These are phyloP conservation scores for Colletotrichum liriopes DNA, from an alignment of 2,329 filamentous ascomycete genomes.

Conservation along the genomic window DNA sequence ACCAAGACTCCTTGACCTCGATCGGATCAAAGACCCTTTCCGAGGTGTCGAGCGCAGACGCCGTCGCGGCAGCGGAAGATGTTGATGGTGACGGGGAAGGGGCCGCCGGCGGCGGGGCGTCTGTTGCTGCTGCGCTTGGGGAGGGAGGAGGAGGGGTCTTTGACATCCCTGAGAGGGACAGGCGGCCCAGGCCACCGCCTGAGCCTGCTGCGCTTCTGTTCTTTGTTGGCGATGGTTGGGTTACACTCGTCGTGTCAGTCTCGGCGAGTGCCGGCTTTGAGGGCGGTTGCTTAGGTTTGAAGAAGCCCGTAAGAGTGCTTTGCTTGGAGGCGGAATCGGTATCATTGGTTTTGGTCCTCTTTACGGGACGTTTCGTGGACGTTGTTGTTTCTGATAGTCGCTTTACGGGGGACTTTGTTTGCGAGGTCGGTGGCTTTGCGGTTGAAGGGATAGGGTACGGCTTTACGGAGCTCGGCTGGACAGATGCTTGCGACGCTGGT, in stretches of 20 bases:
- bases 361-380: conserved; percentile 50
- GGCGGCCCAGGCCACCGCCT: background rate
- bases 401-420: conserved; percentile 40
- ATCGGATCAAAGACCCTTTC: conserved; percentile 77
- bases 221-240: background rate
- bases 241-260: background rate
- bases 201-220: conserved; percentile 9
- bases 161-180: conserved; percentile 10
- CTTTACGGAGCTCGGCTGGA: conserved; percentile 23
- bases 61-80: background rate
- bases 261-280: background rate
- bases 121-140: background rate
- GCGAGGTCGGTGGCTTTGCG: conserved; percentile 55
- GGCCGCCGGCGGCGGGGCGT: background rate
- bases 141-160: background rate
- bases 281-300: conserved; percentile 71
- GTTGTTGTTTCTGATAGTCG: conserved; percentile 40
- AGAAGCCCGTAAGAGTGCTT: conserved; percentile 83
- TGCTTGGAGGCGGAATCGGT: conserved; percentile 54
- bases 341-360: conserved; percentile 54
- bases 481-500: conserved; percentile 17
- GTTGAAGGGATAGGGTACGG: conserved; percentile 40
- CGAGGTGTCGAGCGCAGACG: conserved; percentile 36
- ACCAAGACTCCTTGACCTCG: conserved; percentile 86
- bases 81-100: conserved; percentile 3